phyloP scores from a whole-genome alignment of 495 filamentous ascomycete genomes.

The Penicillium subrubescens region DNA sequence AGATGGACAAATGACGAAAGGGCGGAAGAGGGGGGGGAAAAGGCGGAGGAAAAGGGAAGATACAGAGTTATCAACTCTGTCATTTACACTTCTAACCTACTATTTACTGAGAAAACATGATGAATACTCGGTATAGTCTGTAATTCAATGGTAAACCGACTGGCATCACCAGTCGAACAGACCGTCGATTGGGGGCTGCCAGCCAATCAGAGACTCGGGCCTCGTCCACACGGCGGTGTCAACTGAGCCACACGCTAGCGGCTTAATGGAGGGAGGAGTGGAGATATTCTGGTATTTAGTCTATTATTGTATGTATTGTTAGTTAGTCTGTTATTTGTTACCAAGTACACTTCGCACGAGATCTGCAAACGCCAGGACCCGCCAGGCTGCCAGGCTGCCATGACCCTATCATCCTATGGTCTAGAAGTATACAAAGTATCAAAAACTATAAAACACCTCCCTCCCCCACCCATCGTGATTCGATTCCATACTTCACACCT shows the following conservation, averaged over 20 bases:
- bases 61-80: neutral
- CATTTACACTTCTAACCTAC: neutral
- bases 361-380: constrained; percentile 1
- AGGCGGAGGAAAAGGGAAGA: neutral
- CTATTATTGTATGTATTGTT: too few species aligned
- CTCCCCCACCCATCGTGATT: neutral
- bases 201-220: constrained; percentile 13
- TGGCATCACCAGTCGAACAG: neutral
- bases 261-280: neutral
- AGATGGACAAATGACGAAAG: neutral
- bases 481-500: neutral
- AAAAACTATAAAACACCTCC: constrained; percentile 7
- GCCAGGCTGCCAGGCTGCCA: constrained; percentile 12
- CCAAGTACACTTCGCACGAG: neutral
- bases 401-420: constrained; percentile 11
- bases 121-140: neutral
- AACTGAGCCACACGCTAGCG: constrained; percentile 23
- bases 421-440: constrained; percentile 10
- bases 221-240: constrained; percentile 16
- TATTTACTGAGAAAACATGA: neutral
- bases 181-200: constrained; percentile 7
- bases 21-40: neutral
- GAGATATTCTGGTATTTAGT: too few species aligned
- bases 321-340: too few species aligned
- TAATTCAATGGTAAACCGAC: neutral